These are phyloP conservation scores for Anthracocystis panici-leucophaei DNA, from an alignment of 1,284 basidiomycete species.

Conservation along the genomic window DNA sequence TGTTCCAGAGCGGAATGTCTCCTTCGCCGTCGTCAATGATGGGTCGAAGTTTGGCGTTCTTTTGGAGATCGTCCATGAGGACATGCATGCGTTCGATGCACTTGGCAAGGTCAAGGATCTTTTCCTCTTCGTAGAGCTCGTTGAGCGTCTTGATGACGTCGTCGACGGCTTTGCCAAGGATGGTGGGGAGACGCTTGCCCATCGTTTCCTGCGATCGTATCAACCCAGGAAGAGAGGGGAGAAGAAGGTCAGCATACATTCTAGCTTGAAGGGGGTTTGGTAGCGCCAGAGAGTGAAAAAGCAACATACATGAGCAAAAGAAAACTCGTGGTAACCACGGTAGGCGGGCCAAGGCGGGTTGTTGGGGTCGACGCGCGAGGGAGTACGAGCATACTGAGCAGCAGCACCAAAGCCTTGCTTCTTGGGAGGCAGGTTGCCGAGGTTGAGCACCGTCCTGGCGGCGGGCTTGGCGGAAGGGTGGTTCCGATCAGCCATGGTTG, in stretches of 20 bases:
- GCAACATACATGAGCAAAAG: slow-evolving; percentile 79
- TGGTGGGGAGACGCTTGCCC: slow-evolving; percentile 92
- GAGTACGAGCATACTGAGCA: slow-evolving; percentile 55
- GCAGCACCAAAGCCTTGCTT: slow-evolving; percentile 56
- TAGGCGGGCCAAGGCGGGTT: slow-evolving; percentile 93
- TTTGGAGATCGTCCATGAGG: slow-evolving; percentile 71
- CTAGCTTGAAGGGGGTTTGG: neutral
- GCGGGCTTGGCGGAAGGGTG: slow-evolving; percentile 66
- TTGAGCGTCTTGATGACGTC: slow-evolving; percentile 91
- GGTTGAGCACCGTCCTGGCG: slow-evolving; percentile 67
- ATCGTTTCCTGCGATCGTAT: slow-evolving; percentile 72
- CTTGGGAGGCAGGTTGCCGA: slow-evolving; percentile 69
- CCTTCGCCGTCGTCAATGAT: slow-evolving; percentile 93
- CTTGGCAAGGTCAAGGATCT: slow-evolving; percentile 83
- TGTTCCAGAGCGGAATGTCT: slow-evolving; percentile 96
- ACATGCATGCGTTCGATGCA: slow-evolving; percentile 77
- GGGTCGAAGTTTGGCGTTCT: slow-evolving; percentile 73
- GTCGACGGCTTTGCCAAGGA: slow-evolving; percentile 94
- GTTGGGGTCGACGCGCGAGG: slow-evolving; percentile 77
- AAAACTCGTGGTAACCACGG: slow-evolving; percentile 93
- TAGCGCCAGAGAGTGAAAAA: too few relatives aligned
- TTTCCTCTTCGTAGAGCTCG: slow-evolving; percentile 80
- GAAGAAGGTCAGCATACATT: slow-evolving; percentile 12
- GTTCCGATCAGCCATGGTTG: slow-evolving; percentile 57
- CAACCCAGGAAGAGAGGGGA: neutral